phyloP scores from a whole-genome alignment of 257 asterid species.

The Ligustrum vulgare region DNA sequence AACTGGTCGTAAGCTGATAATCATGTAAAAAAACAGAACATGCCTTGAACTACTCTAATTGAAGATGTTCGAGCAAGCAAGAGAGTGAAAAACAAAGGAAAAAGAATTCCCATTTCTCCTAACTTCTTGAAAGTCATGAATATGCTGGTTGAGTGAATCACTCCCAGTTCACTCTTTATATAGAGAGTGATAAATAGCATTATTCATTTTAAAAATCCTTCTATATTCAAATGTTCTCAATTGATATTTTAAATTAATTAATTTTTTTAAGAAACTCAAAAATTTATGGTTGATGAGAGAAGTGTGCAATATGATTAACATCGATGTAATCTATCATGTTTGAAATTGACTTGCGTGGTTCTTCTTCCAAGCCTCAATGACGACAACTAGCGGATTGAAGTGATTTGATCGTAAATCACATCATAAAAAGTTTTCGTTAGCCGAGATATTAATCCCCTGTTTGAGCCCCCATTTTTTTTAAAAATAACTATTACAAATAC shows the following conservation, averaged over 20 bases:
- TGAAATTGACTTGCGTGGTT: not conserved
- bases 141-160: not conserved
- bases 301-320: not conserved
- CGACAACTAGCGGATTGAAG: not conserved
- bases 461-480: no score
- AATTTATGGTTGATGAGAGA: not conserved
- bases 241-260: no score
- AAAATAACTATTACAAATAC: no score
- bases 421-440: not conserved
- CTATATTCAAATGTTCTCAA: no score
- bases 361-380: not conserved
- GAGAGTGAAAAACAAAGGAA: constrained; percentile 30
- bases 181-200: no score
- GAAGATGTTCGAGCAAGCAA: constrained; percentile 38
- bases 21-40: not conserved
- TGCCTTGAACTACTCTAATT: constrained; percentile 40
- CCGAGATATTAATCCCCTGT: no score
- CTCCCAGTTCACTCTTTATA: not conserved
- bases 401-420: not conserved
- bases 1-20: not conserved
- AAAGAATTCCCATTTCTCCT: constrained; percentile 28
- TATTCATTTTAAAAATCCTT: no score
- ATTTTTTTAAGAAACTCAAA: not conserved
- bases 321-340: not conserved
- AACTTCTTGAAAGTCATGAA: constrained; percentile 2